Conservation (phyloP, 768 basidiomycete species). For the Candolleomyces efflorescens region DNA sequence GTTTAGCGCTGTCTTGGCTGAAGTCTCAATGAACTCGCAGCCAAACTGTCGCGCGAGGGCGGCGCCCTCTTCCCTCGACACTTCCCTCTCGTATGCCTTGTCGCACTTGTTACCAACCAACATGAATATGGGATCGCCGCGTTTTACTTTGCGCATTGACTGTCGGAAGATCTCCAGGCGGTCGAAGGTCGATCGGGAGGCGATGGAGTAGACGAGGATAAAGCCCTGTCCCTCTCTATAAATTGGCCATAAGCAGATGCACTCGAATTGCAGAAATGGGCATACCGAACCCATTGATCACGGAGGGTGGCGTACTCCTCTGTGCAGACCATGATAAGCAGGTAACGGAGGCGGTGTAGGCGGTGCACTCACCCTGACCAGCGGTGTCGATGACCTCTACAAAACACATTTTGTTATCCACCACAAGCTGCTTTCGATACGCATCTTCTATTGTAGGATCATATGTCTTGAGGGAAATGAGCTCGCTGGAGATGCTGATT, state of each 20-base stretch:
- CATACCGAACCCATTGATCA: slow-evolving; percentile 97
- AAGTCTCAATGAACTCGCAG: slow-evolving; percentile 94
- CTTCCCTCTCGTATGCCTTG: slow-evolving; percentile 87
- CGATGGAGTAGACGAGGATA: slow-evolving; percentile 94
- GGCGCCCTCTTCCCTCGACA: slow-evolving; percentile 85
- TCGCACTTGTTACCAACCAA: slow-evolving; percentile 97
- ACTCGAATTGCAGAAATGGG: slow-evolving; percentile 13
- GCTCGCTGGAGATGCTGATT: neutral
- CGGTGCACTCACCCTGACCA: slow-evolving; percentile 73
- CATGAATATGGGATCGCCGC: slow-evolving; percentile 83
- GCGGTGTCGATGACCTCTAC: slow-evolving; percentile 97
- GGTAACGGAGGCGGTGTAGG: slow-evolving; percentile 14
- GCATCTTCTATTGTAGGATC: slow-evolving; percentile 99
- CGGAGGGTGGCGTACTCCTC: slow-evolving; percentile 97
- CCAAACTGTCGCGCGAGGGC: slow-evolving; percentile 79
- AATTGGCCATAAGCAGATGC: slow-evolving; percentile 5
- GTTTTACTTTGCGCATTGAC: slow-evolving; percentile 85
- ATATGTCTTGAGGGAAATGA: slow-evolving; percentile 60
- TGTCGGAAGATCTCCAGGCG: slow-evolving; percentile 87
- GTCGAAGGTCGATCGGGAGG: slow-evolving; percentile 89
- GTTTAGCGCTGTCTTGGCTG: slow-evolving; percentile 92
- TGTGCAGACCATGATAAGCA: slow-evolving; percentile 25
- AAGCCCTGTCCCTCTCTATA: slow-evolving; percentile 95
- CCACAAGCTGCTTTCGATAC: slow-evolving; percentile 91
- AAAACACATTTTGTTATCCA: slow-evolving; percentile 93